These are phyloP conservation scores for Pseudocercospora pini-densiflorae DNA, from an alignment of 2,329 filamentous ascomycete genomes.

Conservation along the genomic window DNA sequence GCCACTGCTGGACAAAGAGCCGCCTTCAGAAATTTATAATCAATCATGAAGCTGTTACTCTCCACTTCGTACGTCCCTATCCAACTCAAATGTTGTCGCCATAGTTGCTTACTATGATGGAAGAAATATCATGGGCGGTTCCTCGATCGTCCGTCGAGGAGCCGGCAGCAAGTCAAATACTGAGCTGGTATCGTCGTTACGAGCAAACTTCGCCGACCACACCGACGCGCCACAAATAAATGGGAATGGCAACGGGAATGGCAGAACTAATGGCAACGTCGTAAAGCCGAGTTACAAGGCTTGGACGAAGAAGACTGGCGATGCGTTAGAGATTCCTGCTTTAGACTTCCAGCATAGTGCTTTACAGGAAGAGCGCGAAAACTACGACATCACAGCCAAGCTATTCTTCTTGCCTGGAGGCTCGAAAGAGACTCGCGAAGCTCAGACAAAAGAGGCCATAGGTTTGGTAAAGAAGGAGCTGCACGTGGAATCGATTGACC, in stretches of 20 bases:
- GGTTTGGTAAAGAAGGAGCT: constrained; percentile 80
- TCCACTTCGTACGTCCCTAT: constrained; percentile 74
- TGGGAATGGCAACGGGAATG: constrained; percentile 18
- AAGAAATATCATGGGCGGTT: constrained; percentile 83
- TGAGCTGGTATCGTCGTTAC: constrained; percentile 86
- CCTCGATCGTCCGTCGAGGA: constrained; percentile 80
- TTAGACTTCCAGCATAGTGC: constrained; percentile 73
- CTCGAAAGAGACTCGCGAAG: constrained; percentile 54
- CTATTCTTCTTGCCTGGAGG: constrained; percentile 82
- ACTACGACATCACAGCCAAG: constrained; percentile 96
- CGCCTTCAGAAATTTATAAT: constrained; percentile 1
- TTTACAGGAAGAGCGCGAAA: constrained; percentile 76
- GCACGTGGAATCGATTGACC: constrained; percentile 74
- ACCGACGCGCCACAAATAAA: constrained; percentile 13
- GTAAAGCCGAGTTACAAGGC: constrained; percentile 46
- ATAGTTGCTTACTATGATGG: constrained; percentile 30
- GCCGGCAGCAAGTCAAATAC: constrained; percentile 81
- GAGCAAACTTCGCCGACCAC: constrained; percentile 69
- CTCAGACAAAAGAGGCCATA: constrained; percentile 78
- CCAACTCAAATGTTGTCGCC: constrained; percentile 11
- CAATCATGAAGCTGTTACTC: constrained; percentile 77
- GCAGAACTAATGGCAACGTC: constrained; percentile 27
- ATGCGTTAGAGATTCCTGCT: constrained; percentile 63
- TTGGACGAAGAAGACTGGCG: constrained; percentile 75
- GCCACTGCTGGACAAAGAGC: constrained; percentile 9